Conservation (phyloP, 768 basidiomycete genomes). For the Cubamyces sp. region DNA sequence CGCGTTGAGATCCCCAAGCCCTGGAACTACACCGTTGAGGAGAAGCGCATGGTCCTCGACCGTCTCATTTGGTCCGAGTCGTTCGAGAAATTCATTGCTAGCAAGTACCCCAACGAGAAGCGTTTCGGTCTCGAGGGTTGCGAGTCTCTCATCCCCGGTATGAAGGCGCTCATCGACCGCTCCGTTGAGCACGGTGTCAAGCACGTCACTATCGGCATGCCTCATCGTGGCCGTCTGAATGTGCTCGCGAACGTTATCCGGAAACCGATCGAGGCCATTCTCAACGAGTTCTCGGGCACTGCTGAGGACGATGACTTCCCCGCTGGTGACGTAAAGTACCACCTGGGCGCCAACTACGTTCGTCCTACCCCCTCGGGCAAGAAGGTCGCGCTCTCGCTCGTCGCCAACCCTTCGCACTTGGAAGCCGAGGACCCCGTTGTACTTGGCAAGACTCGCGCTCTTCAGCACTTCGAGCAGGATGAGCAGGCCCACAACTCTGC, state of each 20-base stretch:
- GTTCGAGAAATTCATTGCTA: slow-evolving; percentile 98
- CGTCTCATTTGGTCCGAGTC: slow-evolving; percentile 99
- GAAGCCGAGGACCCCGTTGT: slow-evolving; percentile 98
- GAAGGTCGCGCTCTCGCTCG: slow-evolving; percentile 94
- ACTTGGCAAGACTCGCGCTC: slow-evolving; percentile 95
- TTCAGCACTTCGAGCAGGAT: slow-evolving; percentile 93
- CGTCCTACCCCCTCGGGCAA: slow-evolving; percentile 97
- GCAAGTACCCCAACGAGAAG: slow-evolving; percentile 99
- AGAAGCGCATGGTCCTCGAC: slow-evolving; percentile 99
- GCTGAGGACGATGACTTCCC: slow-evolving; percentile 71
- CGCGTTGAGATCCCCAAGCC: slow-evolving; percentile 94
- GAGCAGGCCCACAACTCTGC: slow-evolving; percentile 79
- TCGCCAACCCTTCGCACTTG: slow-evolving; percentile 97
- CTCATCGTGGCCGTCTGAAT: slow-evolving; percentile 97
- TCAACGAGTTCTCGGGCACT: slow-evolving; percentile 91
- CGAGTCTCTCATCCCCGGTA: slow-evolving; percentile 95
- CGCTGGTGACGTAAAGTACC: slow-evolving; percentile 98
- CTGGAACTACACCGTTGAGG: slow-evolving; percentile 97
- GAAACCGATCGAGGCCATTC: slow-evolving; percentile 97
- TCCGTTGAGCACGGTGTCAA: slow-evolving; percentile 98
- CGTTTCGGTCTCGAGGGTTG: slow-evolving; percentile 98
- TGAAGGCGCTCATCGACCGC: slow-evolving; percentile 99
- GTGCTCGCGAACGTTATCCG: slow-evolving; percentile 98
- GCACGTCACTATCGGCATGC: slow-evolving; percentile 98
- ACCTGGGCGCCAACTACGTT: slow-evolving; percentile 98